Evolutionary conservation across 2,329 filamentous ascomycete genomes (phyloP).

Genomic region (Diplodia scrobiculata): DNA sequence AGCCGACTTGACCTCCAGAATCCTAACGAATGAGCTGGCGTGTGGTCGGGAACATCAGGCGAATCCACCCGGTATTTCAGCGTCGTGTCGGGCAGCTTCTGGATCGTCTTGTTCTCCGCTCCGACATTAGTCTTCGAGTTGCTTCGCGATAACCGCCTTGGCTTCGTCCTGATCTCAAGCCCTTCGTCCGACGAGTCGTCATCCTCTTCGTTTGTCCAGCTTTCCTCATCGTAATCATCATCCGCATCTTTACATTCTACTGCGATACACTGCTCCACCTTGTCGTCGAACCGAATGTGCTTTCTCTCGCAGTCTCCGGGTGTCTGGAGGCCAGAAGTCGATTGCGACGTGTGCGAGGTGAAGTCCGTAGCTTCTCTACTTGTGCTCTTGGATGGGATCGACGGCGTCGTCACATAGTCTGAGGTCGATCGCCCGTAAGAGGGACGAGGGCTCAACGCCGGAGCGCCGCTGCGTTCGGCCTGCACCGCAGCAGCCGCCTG

Average conservation of each 20-base stretch:
- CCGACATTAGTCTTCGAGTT: constrained; percentile 57
- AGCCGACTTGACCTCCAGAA: constrained; percentile 52
- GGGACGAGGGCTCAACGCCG: constrained; percentile 45
- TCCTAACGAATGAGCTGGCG: constrained; percentile 46
- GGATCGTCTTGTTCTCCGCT: constrained; percentile 78
- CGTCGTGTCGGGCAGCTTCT: constrained; percentile 82
- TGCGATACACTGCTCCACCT: constrained; percentile 93
- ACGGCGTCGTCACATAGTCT: constrained; percentile 63
- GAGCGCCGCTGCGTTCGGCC: constrained; percentile 59
- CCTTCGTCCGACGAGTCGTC: constrained; percentile 69
- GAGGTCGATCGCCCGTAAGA: constrained; percentile 65
- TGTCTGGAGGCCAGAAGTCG: constrained; percentile 71
- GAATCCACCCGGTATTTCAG: constrained; percentile 81
- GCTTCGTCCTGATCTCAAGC: constrained; percentile 78
- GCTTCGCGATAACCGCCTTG: constrained; percentile 57
- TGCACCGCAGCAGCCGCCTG: constrained; percentile 85
- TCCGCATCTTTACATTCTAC: constrained; percentile 77
- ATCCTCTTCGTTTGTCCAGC: constrained; percentile 51
- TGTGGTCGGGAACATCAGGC: constrained; percentile 64
- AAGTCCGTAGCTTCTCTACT: constrained; percentile 67
- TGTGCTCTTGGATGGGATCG: constrained; percentile 62
- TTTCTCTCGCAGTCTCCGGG: constrained; percentile 66
- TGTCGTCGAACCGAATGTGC: constrained; percentile 95
- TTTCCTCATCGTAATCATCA: constrained; percentile 65
- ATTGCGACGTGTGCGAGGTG: constrained; percentile 66